These are phyloP conservation scores for Cryptosporidium parvum DNA, from an alignment of 169 alveolate genomes.

Conservation along the genomic window DNA sequence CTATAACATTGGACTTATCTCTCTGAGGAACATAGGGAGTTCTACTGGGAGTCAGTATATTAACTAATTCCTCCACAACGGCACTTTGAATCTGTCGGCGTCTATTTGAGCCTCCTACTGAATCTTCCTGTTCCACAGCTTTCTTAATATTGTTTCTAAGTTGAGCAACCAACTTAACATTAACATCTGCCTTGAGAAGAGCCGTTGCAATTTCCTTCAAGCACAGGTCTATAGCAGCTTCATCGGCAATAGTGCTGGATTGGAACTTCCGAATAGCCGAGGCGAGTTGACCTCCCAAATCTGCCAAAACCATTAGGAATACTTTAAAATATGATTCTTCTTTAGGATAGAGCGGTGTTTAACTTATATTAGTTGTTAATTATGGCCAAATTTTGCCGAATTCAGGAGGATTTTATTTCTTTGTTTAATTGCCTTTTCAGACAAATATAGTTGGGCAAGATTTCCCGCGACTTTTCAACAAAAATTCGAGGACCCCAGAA, in stretches of 20 bases:
- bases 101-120: conserved; percentile 84
- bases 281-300: conserved; percentile 94
- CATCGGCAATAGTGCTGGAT: conserved; percentile 92
- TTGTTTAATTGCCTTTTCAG: conserved; percentile 5
- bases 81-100: conserved; percentile 87
- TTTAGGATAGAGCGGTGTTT: not conserved
- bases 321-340: not conserved
- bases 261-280: conserved; percentile 94
- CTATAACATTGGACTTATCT: conserved; percentile 94
- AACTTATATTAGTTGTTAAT: not conserved
- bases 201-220: conserved; percentile 93
- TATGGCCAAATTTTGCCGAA: conserved; percentile 4
- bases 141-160: conserved; percentile 90
- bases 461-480: conserved; percentile 37
- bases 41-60: conserved; percentile 92
- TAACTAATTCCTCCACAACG: conserved; percentile 94
- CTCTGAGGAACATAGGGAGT: conserved; percentile 92
- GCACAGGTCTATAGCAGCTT: conserved; percentile 91
- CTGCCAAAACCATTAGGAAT: conserved; percentile 95
- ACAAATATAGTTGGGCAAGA: not conserved
- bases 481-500: conserved; percentile 32
- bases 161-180: conserved; percentile 90
- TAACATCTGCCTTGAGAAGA: conserved; percentile 94
- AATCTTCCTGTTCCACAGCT: conserved; percentile 85
- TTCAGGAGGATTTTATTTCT: not conserved